A percentile compares a stretch with the other conserved stretches of the same genome.
phyloP scores from a whole-genome alignment of 805 yeast genomes.

The Candida chilensis region DNA sequence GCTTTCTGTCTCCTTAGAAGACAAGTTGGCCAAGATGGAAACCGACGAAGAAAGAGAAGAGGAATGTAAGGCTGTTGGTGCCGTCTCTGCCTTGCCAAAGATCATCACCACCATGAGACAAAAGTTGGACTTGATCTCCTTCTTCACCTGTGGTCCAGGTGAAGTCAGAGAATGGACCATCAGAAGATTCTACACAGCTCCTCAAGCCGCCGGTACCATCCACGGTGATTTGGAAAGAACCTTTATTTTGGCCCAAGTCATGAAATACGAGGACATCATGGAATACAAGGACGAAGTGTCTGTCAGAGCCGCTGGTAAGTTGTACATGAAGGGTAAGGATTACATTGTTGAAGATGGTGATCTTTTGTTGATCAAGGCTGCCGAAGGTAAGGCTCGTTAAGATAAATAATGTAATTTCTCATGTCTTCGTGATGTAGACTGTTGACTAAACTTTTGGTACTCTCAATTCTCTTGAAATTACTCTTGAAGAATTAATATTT shows the following conservation, averaged over 20 bases:
- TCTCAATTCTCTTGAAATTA: background rate
- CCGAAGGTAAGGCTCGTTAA: conserved; percentile 74
- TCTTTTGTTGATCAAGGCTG: conserved; percentile 85
- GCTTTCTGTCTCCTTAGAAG: conserved; percentile 87
- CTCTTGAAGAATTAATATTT: background rate
- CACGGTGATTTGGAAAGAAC: conserved; percentile 94
- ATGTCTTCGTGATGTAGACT: background rate
- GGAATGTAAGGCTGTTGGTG: conserved; percentile 67
- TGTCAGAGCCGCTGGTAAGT: conserved; percentile 83
- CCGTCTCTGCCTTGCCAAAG: conserved; percentile 76
- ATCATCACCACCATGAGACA: conserved; percentile 83
- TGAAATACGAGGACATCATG: conserved; percentile 72
- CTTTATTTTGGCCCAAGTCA: conserved; percentile 88
- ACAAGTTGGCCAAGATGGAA: conserved; percentile 81
- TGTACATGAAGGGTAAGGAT: conserved; percentile 87
- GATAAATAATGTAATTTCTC: no score
- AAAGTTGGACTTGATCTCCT: conserved; percentile 79
- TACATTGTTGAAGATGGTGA: conserved; percentile 95
- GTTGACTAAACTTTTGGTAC: background rate
- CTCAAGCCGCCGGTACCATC: conserved; percentile 98
- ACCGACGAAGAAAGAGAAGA: conserved; percentile 73
- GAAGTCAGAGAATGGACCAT: conserved; percentile 99
- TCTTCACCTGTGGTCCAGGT: conserved; percentile 92
- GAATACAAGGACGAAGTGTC: conserved; percentile 70
- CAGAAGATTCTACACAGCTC: conserved; percentile 85